Evolutionary conservation across 2,329 filamentous ascomycete species (phyloP).

Genomic region (Penicillium sp.): DNA sequence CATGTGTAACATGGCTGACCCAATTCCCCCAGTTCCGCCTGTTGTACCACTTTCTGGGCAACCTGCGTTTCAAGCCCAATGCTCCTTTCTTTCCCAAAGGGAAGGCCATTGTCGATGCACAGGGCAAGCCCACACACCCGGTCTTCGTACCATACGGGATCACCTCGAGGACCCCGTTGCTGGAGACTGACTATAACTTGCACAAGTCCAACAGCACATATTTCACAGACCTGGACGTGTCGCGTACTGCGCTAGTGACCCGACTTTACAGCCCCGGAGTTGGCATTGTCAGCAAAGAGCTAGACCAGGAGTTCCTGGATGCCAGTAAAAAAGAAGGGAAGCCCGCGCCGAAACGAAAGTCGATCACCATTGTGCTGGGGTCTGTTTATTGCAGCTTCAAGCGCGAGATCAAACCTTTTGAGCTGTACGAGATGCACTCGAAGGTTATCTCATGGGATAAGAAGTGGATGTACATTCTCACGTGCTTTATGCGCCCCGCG

Average conservation of each 20-base stretch:
- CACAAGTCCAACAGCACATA: slow-evolving; percentile 83
- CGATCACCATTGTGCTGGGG: slow-evolving; percentile 63
- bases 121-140: slow-evolving; percentile 47
- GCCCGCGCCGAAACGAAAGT: slow-evolving; percentile 45
- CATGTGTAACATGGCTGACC: slow-evolving; percentile 11
- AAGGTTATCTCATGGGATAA: slow-evolving; percentile 68
- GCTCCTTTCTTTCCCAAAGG: slow-evolving; percentile 43
- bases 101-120: slow-evolving; percentile 30
- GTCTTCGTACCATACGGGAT: slow-evolving; percentile 70
- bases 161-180: slow-evolving; percentile 59
- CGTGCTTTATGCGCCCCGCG: slow-evolving; percentile 60
- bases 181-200: slow-evolving; percentile 81
- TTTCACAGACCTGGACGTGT: slow-evolving; percentile 78
- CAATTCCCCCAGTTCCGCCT: slow-evolving; percentile 49
- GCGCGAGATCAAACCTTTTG: slow-evolving; percentile 64
- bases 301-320: slow-evolving; percentile 49
- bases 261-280: slow-evolving; percentile 60
- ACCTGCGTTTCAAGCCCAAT: slow-evolving; percentile 49
- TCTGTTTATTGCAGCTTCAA: slow-evolving; percentile 70
- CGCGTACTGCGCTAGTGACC: slow-evolving; percentile 73
- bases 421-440: slow-evolving; percentile 68
- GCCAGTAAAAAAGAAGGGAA: slow-evolving; percentile 49
- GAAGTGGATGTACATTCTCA: slow-evolving; percentile 75
- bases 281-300: slow-evolving; percentile 47
- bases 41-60: slow-evolving; percentile 53